Evolutionary conservation across 768 basidiomycete genomes (phyloP).

Genomic region (Suillus bovinus): DNA sequence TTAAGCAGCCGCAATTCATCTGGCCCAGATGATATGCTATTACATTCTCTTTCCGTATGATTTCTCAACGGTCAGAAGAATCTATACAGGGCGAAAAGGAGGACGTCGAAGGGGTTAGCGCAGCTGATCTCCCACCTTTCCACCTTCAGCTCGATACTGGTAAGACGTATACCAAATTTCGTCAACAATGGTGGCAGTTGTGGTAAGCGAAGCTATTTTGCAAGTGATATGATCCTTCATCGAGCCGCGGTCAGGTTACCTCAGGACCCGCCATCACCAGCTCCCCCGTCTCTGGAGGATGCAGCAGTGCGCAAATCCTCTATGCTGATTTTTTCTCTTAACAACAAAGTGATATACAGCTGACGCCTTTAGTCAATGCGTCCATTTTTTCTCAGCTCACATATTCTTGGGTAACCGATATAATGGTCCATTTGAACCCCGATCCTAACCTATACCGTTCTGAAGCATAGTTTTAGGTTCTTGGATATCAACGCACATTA

Average conservation of each 20-base stretch:
- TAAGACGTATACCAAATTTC: conserved; percentile 37
- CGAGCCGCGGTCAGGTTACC: conserved; percentile 48
- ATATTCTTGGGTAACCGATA: conserved; percentile 63
- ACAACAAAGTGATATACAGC: conserved; percentile 23
- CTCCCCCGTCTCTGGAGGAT: conserved; percentile 54
- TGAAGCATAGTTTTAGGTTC: conserved; percentile 32
- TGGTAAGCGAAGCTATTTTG: conserved; percentile 38
- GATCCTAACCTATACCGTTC: neutral
- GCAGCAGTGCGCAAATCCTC: conserved; percentile 39
- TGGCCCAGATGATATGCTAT: neutral
- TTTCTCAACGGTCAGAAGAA: neutral
- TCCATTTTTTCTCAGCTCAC: conserved; percentile 61
- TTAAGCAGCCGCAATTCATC: neutral
- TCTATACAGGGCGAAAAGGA: neutral
- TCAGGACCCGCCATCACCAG: conserved; percentile 54
- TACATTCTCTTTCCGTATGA: neutral
- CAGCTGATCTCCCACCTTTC: neutral
- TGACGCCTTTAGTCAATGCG: conserved; percentile 59
- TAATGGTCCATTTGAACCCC: conserved; percentile 43
- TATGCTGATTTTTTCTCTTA: neutral
- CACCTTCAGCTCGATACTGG: conserved; percentile 42
- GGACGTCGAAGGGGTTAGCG: neutral
- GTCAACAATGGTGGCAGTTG: conserved; percentile 54
- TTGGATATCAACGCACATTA: conserved; percentile 72
- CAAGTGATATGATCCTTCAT: neutral